A percentile compares a stretch with the other conserved stretches of the same genome.
Evolutionary conservation across 371 early-diverging fungal genomes (phyloP).

Genomic region (Parasitella parasitica): DNA sequence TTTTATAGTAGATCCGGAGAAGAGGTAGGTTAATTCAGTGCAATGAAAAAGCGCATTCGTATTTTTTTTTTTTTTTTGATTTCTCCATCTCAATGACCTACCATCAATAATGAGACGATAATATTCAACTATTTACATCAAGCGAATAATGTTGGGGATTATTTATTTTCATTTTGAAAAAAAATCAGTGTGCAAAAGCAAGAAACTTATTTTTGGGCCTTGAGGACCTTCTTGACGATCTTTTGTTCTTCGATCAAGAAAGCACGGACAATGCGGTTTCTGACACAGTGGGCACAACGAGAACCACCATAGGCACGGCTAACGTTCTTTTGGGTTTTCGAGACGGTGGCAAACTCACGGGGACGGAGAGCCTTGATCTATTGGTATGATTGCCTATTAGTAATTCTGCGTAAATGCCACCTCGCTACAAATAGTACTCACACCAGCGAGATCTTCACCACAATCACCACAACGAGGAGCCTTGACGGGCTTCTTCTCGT

Average conservation of each 20-base stretch:
- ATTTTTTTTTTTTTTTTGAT: too few relatives aligned
- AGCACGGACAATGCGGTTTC: conserved; percentile 95
- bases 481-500: conserved; percentile 91
- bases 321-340: conserved; percentile 92
- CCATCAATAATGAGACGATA: too few relatives aligned
- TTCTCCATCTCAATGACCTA: too few relatives aligned
- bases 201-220: conserved; percentile 60
- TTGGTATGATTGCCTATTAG: neutral
- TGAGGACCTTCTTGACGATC: conserved; percentile 98
- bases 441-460: conserved; percentile 86
- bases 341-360: conserved; percentile 84
- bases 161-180: neutral
- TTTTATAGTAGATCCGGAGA: too few relatives aligned
- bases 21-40: too few relatives aligned
- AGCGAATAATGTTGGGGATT: neutral
- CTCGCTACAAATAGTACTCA: conserved; percentile 42
- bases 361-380: conserved; percentile 93
- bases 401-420: neutral
- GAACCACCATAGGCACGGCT: conserved; percentile 97
- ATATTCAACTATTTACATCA: neutral
- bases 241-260: conserved; percentile 99
- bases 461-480: conserved; percentile 98
- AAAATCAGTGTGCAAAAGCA: neutral
- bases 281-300: conserved; percentile 92
- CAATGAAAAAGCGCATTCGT: too few relatives aligned